Evolutionary conservation across 768 basidiomycete species (phyloP).

Genomic region (Leccinellum luteum): DNA sequence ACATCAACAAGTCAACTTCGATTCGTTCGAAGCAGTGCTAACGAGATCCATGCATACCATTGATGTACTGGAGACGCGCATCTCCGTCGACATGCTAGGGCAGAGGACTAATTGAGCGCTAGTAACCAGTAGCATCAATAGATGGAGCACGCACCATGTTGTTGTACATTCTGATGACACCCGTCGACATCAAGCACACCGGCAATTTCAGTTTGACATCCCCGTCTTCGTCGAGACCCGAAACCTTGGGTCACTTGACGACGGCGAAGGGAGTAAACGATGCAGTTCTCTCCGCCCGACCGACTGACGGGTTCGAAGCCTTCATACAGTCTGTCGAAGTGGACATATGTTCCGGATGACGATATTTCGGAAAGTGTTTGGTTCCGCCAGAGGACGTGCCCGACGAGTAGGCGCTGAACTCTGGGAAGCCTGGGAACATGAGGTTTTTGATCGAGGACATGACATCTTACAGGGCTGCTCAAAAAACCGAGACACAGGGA

Average conservation of each 20-base stretch:
- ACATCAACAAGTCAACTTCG: background rate
- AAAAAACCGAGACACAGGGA: constrained; percentile 17
- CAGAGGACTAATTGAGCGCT: background rate
- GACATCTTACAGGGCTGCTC: constrained; percentile 18
- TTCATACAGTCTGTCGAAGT: constrained; percentile 10
- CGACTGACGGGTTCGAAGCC: constrained; percentile 7
- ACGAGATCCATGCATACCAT: constrained; percentile 1
- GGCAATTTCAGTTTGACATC: constrained; percentile 13
- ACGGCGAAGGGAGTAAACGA: constrained; percentile 22
- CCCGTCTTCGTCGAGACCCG: constrained; percentile 4
- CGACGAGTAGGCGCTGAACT: constrained; percentile 21
- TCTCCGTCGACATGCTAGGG: constrained; percentile 15
- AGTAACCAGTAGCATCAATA: background rate
- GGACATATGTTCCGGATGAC: constrained; percentile 21
- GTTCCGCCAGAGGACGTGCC: constrained; percentile 17
- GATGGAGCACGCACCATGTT: constrained; percentile 11
- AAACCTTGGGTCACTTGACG: constrained; percentile 10
- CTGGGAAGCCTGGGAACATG: constrained; percentile 22
- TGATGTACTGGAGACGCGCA: background rate
- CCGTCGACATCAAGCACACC: constrained; percentile 22
- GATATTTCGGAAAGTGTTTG: constrained; percentile 20
- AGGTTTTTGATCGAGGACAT: constrained; percentile 17
- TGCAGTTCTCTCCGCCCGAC: constrained; percentile 15
- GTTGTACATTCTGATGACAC: constrained; percentile 20
- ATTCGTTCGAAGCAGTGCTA: too few species aligned